phyloP scores from a whole-genome alignment of 2,329 filamentous ascomycete genomes.

The Colletotrichum sp. region DNA sequence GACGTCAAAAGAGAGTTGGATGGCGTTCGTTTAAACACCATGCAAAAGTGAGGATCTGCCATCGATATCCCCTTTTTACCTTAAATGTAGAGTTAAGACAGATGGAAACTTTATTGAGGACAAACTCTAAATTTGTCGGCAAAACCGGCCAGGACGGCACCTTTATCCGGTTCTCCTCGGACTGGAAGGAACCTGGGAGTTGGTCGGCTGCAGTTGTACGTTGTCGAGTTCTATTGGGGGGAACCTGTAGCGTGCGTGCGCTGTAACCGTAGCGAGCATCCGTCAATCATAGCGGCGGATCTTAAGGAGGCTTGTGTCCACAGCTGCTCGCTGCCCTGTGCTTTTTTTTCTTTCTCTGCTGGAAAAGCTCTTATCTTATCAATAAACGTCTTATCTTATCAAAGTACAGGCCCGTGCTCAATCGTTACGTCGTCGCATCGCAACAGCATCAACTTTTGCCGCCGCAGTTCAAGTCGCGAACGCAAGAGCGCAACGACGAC shows the following conservation, averaged over 20 bases:
- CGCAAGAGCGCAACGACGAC: background rate
- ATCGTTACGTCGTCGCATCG: background rate
- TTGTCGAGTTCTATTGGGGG: background rate
- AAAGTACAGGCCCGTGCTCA: background rate
- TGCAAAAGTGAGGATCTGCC: background rate
- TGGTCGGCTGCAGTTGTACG: background rate
- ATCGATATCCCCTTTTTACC: background rate
- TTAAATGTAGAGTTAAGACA: constrained; percentile 1
- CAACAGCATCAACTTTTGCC: background rate
- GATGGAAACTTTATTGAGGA: background rate
- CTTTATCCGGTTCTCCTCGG: background rate
- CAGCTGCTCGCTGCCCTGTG: background rate
- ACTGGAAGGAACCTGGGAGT: background rate
- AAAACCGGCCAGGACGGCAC: constrained; percentile 5
- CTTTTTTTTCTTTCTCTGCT: background rate
- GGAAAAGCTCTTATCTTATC: background rate
- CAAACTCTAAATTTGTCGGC: background rate
- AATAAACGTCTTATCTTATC: background rate
- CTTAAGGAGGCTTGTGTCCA: background rate
- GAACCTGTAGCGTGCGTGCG: background rate
- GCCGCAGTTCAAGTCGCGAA: background rate
- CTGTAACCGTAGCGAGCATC: background rate
- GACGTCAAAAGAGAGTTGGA: background rate
- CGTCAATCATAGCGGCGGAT: constrained; percentile 12
- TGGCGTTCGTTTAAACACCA: background rate